phyloP scores from a whole-genome alignment of 2,329 filamentous ascomycete species.

The Apiospora rasikravindrae region DNA sequence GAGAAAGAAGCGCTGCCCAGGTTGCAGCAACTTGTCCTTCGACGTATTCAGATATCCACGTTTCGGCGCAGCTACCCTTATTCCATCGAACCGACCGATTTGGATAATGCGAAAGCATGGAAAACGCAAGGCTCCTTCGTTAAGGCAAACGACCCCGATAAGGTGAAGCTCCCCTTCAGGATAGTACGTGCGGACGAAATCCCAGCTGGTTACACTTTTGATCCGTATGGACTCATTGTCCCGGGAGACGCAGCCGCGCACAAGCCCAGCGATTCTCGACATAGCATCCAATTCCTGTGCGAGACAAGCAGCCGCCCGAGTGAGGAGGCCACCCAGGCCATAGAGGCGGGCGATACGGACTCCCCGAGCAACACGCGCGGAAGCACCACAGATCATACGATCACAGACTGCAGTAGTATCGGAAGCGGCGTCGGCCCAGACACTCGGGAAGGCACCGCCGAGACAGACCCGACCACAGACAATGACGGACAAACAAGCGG shows the following conservation, averaged over 20 bases:
- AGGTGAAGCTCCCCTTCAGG: not conserved
- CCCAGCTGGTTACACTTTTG: constrained; percentile 15
- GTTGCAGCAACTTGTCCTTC: constrained; percentile 14
- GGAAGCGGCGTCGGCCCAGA: constrained; percentile 13
- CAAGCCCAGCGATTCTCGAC: constrained; percentile 2
- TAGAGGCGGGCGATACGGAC: not conserved
- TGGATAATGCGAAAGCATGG: constrained; percentile 14
- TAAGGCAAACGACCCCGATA: constrained; percentile 13
- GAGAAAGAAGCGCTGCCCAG: constrained; percentile 17
- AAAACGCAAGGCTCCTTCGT: constrained; percentile 6
- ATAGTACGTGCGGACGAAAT: not conserved
- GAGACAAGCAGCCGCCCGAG: not conserved
- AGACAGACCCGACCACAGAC: constrained; percentile 1
- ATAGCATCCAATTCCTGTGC: not conserved
- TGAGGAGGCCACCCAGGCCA: not conserved
- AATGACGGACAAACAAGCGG: constrained; percentile 1
- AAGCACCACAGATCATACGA: constrained; percentile 8
- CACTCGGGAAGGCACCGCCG: constrained; percentile 2
- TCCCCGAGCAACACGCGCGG: not conserved
- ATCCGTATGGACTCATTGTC: constrained; percentile 8
- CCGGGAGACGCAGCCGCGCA: not conserved
- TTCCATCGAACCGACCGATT: constrained; percentile 18
- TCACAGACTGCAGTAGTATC: not conserved
- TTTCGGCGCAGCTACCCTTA: not conserved
- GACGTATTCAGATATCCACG: constrained; percentile 8